Percentiles rank a stretch among this genome's conserved stretches.
Conservation (phyloP, 83 land plant genomes). For the Isoetes engelmannii region DNA sequence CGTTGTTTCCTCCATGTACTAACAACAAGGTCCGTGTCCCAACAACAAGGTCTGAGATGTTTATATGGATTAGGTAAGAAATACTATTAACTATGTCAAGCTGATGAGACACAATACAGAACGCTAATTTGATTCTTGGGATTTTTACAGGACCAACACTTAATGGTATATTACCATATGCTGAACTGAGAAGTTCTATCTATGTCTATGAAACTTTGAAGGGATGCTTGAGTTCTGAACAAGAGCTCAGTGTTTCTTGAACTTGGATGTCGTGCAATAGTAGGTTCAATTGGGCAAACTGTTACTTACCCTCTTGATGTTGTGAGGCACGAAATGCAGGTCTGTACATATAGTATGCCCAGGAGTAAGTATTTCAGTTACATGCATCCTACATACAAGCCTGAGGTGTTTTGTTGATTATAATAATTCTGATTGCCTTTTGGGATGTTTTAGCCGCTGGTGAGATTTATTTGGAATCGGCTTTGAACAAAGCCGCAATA, state of each 20-base stretch:
- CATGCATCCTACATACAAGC: too few relatives aligned
- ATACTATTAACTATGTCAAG: too few relatives aligned
- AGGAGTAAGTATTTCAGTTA: too few relatives aligned
- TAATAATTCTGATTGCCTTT: too few relatives aligned
- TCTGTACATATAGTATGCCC: slow-evolving; percentile 16
- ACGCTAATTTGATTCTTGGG: not conserved
- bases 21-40: slow-evolving; percentile 52
- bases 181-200: slow-evolving; percentile 78
- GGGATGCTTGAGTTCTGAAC: slow-evolving; percentile 51
- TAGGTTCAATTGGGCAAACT: slow-evolving; percentile 88
- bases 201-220: slow-evolving; percentile 77
- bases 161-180: slow-evolving; percentile 88
- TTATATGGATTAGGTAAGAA: slow-evolving; percentile 79
- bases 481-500: too few relatives aligned
- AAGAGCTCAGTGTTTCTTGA: slow-evolving; percentile 52
- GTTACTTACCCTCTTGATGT: slow-evolving; percentile 96
- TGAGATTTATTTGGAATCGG: too few relatives aligned
- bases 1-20: slow-evolving; percentile 56
- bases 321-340: slow-evolving; percentile 99
- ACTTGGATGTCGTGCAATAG: slow-evolving; percentile 80
- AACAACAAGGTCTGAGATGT: slow-evolving; percentile 64
- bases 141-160: slow-evolving; percentile 70
- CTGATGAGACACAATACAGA: too few relatives aligned
- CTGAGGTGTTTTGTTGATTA: too few relatives aligned
- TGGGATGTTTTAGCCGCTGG: too few relatives aligned